Percentiles rank a stretch among this genome's conserved stretches.
phyloP scores from a whole-genome alignment of 495 filamentous ascomycete species.

The Neurospora sp. region DNA sequence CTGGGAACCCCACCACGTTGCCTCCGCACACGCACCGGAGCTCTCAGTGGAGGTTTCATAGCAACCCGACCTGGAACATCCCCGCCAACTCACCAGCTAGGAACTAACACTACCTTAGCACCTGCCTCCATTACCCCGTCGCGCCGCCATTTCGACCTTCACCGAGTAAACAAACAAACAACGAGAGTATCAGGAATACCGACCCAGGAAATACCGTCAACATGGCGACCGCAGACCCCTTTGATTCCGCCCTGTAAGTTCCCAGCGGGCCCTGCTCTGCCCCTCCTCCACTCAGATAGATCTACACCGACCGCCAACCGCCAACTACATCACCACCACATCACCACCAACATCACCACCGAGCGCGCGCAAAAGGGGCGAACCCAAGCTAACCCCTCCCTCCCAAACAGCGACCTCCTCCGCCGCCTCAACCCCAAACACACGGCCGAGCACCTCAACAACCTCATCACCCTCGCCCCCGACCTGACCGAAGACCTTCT shows the following conservation, averaged over 20 bases:
- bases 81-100: conserved; percentile 1
- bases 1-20: conserved; percentile 7
- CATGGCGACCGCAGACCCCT: conserved; percentile 47
- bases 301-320: not conserved
- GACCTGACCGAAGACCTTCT: conserved; percentile 96
- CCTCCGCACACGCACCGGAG: not conserved
- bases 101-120: not conserved
- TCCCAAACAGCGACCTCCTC: conserved; percentile 72
- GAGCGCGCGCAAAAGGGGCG: not conserved
- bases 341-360: not conserved
- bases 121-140: not conserved
- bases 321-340: conserved; percentile 1
- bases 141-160: not conserved
- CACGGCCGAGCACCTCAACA: conserved; percentile 72
- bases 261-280: conserved; percentile 3
- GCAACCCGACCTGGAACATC: conserved; percentile 1
- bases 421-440: conserved; percentile 92
- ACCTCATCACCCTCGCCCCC: conserved; percentile 76
- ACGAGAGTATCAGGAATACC: not conserved
- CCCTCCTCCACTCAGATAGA: not conserved
- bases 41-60: not conserved
- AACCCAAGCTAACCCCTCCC: not conserved
- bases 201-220: conserved; percentile 4
- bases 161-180: not conserved
- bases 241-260: conserved; percentile 74